Evolutionary conservation across 2,329 filamentous ascomycete species (phyloP).

Genomic region (Paracamarosporium sp.): DNA sequence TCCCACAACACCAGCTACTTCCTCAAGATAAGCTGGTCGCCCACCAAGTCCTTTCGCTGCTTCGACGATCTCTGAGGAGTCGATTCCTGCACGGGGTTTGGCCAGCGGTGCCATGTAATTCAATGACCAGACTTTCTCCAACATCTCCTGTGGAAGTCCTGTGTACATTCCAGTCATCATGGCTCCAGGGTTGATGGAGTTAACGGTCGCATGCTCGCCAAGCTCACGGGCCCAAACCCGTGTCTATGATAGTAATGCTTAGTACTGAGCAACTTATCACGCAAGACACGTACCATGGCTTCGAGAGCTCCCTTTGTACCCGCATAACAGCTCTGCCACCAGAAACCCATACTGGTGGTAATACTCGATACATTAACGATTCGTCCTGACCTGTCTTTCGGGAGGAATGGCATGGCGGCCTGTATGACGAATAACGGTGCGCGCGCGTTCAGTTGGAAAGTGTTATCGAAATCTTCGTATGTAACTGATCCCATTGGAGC

Average conservation of each 20-base stretch:
- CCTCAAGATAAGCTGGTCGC: slow-evolving; percentile 66
- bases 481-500: slow-evolving; percentile 71
- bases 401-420: slow-evolving; percentile 73
- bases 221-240: slow-evolving; percentile 70
- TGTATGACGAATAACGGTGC: slow-evolving; percentile 81
- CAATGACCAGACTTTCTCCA: slow-evolving; percentile 63
- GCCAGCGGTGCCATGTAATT: slow-evolving; percentile 70
- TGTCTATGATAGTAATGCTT: slow-evolving; percentile 44
- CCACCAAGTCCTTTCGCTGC: slow-evolving; percentile 56
- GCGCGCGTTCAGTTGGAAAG: neutral
- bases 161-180: slow-evolving; percentile 68
- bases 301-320: slow-evolving; percentile 72
- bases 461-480: slow-evolving; percentile 71
- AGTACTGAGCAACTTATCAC: neutral
- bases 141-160: slow-evolving; percentile 42
- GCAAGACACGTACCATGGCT: slow-evolving; percentile 56
- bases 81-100: slow-evolving; percentile 65
- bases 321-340: slow-evolving; percentile 66
- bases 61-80: slow-evolving; percentile 62
- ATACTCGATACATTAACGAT: slow-evolving; percentile 69
- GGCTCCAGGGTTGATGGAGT: slow-evolving; percentile 70
- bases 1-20: slow-evolving; percentile 77
- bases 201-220: slow-evolving; percentile 67
- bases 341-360: slow-evolving; percentile 63
- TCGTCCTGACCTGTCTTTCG: slow-evolving; percentile 68